These are phyloP conservation scores for Carex arenaria DNA, from an alignment of 202 grass and related monocot genomes.

Conservation along the genomic window DNA sequence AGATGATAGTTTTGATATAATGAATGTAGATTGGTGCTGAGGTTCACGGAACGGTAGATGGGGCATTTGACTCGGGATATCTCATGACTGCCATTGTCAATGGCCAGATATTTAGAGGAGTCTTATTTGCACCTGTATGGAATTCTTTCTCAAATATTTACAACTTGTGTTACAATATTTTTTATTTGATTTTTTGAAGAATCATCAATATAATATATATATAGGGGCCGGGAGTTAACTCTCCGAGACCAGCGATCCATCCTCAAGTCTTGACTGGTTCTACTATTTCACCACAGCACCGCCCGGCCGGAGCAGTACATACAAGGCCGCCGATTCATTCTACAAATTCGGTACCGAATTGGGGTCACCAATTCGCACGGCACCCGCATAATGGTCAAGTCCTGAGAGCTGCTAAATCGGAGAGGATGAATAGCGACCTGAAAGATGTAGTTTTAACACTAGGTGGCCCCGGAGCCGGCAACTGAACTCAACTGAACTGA, in stretches of 20 bases:
- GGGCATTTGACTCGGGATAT: constrained; percentile 90
- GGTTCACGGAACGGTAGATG: constrained; percentile 71
- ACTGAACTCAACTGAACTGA: constrained; percentile 13
- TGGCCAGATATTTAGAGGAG: constrained; percentile 79
- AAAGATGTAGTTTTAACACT: constrained; percentile 87
- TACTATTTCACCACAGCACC: constrained; percentile 54
- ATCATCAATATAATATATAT: background rate
- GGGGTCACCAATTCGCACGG: constrained; percentile 33
- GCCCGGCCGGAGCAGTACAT: constrained; percentile 41
- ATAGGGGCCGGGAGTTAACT: constrained; percentile 57
- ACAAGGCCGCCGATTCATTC: constrained; percentile 41
- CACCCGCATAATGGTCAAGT: constrained; percentile 44
- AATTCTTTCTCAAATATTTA: background rate
- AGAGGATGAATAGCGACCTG: constrained; percentile 55
- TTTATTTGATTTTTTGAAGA: background rate
- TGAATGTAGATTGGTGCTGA: constrained; percentile 72
- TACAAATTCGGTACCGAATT: constrained; percentile 41
- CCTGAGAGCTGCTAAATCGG: constrained; percentile 45
- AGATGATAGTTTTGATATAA: background rate
- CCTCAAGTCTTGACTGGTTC: constrained; percentile 53
- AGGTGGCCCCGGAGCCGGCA: constrained; percentile 68
- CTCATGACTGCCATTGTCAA: constrained; percentile 85
- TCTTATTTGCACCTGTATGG: constrained; percentile 88
- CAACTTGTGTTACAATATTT: background rate
- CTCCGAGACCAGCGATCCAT: constrained; percentile 47